Evolutionary conservation across 805 yeast genomes (phyloP), one percentile per base, ranked within the genome.

Genomic region (Ogataea chonburiensis): DNA sequence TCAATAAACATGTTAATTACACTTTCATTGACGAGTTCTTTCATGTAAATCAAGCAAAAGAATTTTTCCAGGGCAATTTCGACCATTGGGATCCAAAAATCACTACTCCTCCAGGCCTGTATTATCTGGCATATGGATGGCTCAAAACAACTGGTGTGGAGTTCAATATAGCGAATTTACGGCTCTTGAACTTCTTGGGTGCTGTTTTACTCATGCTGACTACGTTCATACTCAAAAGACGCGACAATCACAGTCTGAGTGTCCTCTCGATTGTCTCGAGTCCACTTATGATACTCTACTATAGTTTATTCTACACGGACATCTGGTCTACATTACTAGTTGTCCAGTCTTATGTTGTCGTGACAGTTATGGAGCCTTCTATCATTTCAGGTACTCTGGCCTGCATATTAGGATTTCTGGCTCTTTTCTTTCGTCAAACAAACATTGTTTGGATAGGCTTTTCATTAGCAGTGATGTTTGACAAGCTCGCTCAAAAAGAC

Each of bases 41-140:
- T 61, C 98, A 93, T 56, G 68, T 86, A 15, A 77, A 79, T 6
- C 98, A 93, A 66, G 79, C 94, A 5, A 69, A 75, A 40, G 69
- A 66, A 31, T 88, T 83, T 53, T 73, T 86, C 41, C 47, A 56
- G 2, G 82, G 81, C 9, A 65, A 77, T 34, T 87, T 79, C 63
- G 36, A 45, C n/a, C 51, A 64, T 1, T 88, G 96, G 96, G 87
- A 93, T 58, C 71, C 79, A 9, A 89, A 91, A 55, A 87, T 93
- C 55, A 91, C 98, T 2, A 93, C 98, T 0, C 98, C 98, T 1
- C 98, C 98, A 1, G 98, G 98, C 0, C 64, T 91, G 12, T 91
- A 93, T 55, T 38, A 59, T 5, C 45, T 75, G 7, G 77, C 75
- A 5, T 60, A 61, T 20, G 43, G 47, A 3, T 73, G 68, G 43